These are phyloP conservation scores for Euptelea pleiosperma DNA, from an alignment of 164 flowering plant species.

Conservation along the genomic window DNA sequence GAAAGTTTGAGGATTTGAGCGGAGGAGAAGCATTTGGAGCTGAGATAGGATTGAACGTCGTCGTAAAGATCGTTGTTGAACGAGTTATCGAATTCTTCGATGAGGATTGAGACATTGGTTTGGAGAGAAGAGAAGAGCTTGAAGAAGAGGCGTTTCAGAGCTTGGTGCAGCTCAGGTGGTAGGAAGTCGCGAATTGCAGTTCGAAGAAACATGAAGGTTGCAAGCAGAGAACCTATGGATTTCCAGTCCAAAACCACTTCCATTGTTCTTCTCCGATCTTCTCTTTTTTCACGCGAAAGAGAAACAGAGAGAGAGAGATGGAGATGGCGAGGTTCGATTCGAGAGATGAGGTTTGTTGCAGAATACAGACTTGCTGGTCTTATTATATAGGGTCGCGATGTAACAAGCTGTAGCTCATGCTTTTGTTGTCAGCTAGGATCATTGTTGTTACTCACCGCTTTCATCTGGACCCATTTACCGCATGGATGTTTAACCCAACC, in stretches of 20 bases:
- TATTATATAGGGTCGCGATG: too few relatives aligned
- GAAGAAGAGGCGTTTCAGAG: constrained; percentile 14
- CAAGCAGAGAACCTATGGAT: constrained; percentile 27
- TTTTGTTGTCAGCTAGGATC: too few relatives aligned
- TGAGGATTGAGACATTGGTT: constrained; percentile 17
- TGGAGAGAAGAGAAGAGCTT: constrained; percentile 13
- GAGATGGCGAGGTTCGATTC: not conserved
- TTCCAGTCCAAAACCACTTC: constrained; percentile 28
- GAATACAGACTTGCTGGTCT: too few relatives aligned
- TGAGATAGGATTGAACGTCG: constrained; percentile 23
- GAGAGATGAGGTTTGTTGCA: too few relatives aligned
- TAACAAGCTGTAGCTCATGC: too few relatives aligned
- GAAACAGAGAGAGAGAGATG: not conserved
- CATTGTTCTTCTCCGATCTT: not conserved
- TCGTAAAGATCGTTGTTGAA: constrained; percentile 28
- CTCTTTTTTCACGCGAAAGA: not conserved
- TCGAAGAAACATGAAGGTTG: constrained; percentile 26
- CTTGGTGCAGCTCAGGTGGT: constrained; percentile 23
- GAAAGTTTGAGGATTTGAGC: constrained; percentile 22
- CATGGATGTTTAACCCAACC: too few relatives aligned
- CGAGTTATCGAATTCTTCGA: constrained; percentile 28
- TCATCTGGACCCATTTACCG: too few relatives aligned
- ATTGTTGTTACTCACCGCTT: too few relatives aligned
- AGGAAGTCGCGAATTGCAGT: constrained; percentile 24
- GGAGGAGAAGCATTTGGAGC: constrained; percentile 25